These are phyloP conservation scores for Aspergillus sclerotialis DNA, from an alignment of 2,329 filamentous ascomycete species.

Conservation along the genomic window DNA sequence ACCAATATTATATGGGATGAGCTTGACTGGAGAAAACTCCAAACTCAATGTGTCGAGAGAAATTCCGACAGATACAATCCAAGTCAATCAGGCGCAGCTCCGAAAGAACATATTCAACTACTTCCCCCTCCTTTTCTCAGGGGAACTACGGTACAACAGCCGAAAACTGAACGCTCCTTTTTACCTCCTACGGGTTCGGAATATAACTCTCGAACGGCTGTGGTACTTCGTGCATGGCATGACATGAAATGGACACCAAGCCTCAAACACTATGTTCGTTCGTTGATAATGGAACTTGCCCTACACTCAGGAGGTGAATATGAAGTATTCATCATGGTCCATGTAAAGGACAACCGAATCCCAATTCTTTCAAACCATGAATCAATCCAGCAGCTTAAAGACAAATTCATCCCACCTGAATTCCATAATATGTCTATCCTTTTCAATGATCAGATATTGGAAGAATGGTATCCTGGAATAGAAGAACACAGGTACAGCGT, in stretches of 20 bases:
- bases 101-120: neutral
- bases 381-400: constrained; percentile 54
- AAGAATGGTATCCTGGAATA: constrained; percentile 23
- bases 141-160: neutral
- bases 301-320: constrained; percentile 71
- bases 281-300: constrained; percentile 73
- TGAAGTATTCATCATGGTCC: constrained; percentile 67
- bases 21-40: constrained; percentile 65
- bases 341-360: constrained; percentile 65
- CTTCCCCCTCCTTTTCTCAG: neutral
- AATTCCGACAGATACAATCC: constrained; percentile 59
- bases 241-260: constrained; percentile 73
- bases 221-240: constrained; percentile 77
- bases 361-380: constrained; percentile 64
- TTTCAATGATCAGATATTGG: constrained; percentile 22
- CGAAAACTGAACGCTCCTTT: neutral
- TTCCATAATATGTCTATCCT: constrained; percentile 30
- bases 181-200: constrained; percentile 4
- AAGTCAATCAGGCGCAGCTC: no score
- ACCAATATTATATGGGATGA: constrained; percentile 46
- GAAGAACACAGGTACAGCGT: constrained; percentile 16
- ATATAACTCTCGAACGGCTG: constrained; percentile 52
- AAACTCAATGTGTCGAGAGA: constrained; percentile 56
- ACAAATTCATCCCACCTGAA: constrained; percentile 21
- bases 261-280: constrained; percentile 72